Evolutionary conservation across 1,284 basidiomycete species (phyloP), one percentile per base, ranked within the genome.

Genomic region (Marasmius tenuissimus): DNA sequence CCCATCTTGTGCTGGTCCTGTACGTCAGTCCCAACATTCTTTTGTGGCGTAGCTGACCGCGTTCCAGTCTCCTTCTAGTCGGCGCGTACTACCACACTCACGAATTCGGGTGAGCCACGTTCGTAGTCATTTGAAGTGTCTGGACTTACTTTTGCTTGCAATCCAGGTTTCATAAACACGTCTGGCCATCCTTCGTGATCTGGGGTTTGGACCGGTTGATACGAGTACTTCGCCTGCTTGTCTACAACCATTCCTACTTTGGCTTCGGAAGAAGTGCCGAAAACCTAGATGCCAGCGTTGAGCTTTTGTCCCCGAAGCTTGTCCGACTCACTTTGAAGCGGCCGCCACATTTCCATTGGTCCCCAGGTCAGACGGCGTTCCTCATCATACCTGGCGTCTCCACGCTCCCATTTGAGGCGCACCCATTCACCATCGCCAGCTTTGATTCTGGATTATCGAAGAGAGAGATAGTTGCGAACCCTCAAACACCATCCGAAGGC

Each of bases 151-250:
- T 27, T 47, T 1, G 6, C 3, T 20, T 33, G 14, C 18, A 4
- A 11, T 40, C 33, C 16, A 62, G 61, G 20, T 62, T 55, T 38
- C 34, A 62, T 33, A 57, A 42, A 9, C 82, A 81, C 64, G 67
- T 84, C 34, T 85, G 84, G 83, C 85, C 87, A 4, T 77, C 80
- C 1, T 79, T 88, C 72, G 73, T 88, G 65, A 70, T 90, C 38
- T 92, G 88, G 88, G 86, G 76, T 0, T 70, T 88, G 52, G 89
- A 91, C 70, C 82, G 88, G 33, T 60, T 82, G 42, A 66, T 87
- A 59, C 83, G 87, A 12, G 22, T 80, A 16, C 61, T 78, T 10
- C 83, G 86, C 16, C 70, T 89, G 6, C 64, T 85, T 52, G 63
- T 80, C 39, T 78, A 80, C 73, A 90, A 89, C 73, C 75, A 79